Evolutionary conservation across 106 monocot genomes (phyloP).

Genomic region (Allium sativum): DNA sequence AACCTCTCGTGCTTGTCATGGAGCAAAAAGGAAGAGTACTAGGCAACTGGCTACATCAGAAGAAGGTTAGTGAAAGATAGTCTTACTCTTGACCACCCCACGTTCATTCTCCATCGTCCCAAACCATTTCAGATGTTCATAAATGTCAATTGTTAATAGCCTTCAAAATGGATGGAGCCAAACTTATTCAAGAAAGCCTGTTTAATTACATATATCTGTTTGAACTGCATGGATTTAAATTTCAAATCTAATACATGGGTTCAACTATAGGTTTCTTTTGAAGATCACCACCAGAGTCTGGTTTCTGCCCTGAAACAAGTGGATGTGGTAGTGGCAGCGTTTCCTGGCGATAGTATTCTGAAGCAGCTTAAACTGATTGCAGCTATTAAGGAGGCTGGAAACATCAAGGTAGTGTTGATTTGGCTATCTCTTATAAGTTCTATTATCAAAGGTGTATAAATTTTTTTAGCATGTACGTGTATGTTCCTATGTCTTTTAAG

Average conservation of each 20-base stretch:
- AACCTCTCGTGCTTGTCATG: too few relatives aligned
- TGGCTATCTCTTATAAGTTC: not conserved
- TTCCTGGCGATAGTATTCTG: slow-evolving; percentile 9
- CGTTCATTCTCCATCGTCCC: slow-evolving; percentile 22
- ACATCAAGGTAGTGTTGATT: slow-evolving; percentile 24
- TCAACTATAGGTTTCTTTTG: slow-evolving; percentile 19
- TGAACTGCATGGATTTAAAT: too few relatives aligned
- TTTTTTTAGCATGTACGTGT: too few relatives aligned
- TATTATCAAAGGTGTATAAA: not conserved
- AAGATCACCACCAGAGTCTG: slow-evolving; percentile 26
- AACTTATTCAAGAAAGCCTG: slow-evolving; percentile 15
- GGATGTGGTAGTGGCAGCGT: slow-evolving; percentile 40
- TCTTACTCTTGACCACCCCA: slow-evolving; percentile 22
- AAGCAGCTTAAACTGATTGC: slow-evolving; percentile 29
- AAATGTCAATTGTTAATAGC: slow-evolving; percentile 27
- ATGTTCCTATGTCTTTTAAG: too few relatives aligned
- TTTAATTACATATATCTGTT: too few relatives aligned
- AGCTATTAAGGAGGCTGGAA: slow-evolving; percentile 43
- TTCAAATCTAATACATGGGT: too few relatives aligned
- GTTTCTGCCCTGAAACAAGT: slow-evolving; percentile 30
- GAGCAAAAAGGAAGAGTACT: slow-evolving; percentile 13
- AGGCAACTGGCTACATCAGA: slow-evolving; percentile 31
- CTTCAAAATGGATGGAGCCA: slow-evolving; percentile 24
- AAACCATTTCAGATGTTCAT: not conserved
- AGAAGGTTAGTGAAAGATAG: slow-evolving; percentile 23